Evolutionary conservation across 768 basidiomycete species (phyloP), one percentile per base, ranked within the genome.

Genomic region (Mycena pura): DNA sequence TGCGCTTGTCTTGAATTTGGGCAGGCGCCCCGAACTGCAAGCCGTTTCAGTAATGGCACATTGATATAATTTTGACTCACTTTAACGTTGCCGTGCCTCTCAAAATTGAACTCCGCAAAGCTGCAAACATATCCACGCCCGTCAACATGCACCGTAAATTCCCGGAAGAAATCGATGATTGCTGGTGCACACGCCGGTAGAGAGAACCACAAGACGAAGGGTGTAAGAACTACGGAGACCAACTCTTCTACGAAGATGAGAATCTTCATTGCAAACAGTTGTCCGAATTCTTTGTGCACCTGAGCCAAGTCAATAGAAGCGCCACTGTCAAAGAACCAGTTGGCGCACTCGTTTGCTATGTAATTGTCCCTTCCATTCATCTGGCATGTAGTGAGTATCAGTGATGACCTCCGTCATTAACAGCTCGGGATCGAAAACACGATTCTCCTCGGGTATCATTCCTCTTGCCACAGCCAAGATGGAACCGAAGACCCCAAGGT

Each of bases 71-170:
- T 10, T 9, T 1, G 2, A 73, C 83, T 50, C 53, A 91, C 91
- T 82, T 92, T 95, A 72, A 94, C 83, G 72, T 96, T 96, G 0
- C 95, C 95, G 63, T 97, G 95, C 55, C 95, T 79, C 77, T 95
- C 89, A 73, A 99, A 99, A 73, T 99, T 96, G 72, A 99, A 99
- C 60, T 96, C 96, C 3, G 97, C 97, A 74, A 99, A 99, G 56
- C 93, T 95, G 71, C 97, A 99, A 19, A 99, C 92, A 69, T 97
- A 96, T 5, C 97, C 97, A 2, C 97, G 84, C 0, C 96, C 94
- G 60, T 98, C 96, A 21, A 99, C 91, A 73, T 99, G 96, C 1
- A 99, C 91, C 0, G 95, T 91, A 72, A 98, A 99, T 74, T 99
- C 96, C 29, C 96, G 87, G 85, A 99, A 99, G 72, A 99, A 99